Conservation (phyloP, 169 alveolate genomes). For the Eimeria sp. region DNA sequence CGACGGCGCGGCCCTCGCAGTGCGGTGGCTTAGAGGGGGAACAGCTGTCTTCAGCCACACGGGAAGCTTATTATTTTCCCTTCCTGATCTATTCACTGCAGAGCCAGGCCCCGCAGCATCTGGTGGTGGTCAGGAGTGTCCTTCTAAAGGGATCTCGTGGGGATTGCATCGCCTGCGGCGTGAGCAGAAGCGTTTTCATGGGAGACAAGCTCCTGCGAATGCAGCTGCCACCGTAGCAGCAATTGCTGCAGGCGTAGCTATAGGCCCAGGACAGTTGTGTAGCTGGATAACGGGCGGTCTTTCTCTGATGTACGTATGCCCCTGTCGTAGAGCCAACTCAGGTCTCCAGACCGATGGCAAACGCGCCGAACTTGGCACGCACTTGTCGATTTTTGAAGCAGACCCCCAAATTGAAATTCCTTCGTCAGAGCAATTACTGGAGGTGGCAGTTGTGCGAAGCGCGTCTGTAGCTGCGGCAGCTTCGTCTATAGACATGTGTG, state of each 20-base stretch:
- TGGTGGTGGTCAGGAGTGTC: neutral
- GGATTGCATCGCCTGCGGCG: neutral
- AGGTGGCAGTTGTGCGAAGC: conserved; percentile 73
- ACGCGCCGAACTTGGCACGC: neutral
- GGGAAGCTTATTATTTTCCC: conserved; percentile 48
- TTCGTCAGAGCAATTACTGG: conserved; percentile 12
- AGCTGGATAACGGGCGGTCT: conserved; percentile 52
- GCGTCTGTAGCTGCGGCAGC: conserved; percentile 68
- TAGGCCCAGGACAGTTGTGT: conserved; percentile 61
- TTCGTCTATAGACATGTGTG: conserved; percentile 65
- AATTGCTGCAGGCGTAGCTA: conserved; percentile 46
- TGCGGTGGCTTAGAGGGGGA: conserved; percentile 61
- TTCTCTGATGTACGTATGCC: conserved; percentile 37
- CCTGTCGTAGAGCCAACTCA: neutral
- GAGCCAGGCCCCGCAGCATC: neutral
- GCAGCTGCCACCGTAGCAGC: conserved; percentile 46
- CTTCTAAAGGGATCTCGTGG: neutral
- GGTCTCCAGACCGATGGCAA: neutral
- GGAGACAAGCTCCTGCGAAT: neutral
- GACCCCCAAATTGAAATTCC: neutral
- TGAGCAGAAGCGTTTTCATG: neutral
- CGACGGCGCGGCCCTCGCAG: conserved; percentile 77
- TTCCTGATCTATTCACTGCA: conserved; percentile 11
- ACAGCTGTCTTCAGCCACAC: conserved; percentile 77
- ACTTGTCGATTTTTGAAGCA: neutral